These are phyloP conservation scores for Stevia rebaudiana DNA, from an alignment of 140 eudicot species.

Conservation along the genomic window DNA sequence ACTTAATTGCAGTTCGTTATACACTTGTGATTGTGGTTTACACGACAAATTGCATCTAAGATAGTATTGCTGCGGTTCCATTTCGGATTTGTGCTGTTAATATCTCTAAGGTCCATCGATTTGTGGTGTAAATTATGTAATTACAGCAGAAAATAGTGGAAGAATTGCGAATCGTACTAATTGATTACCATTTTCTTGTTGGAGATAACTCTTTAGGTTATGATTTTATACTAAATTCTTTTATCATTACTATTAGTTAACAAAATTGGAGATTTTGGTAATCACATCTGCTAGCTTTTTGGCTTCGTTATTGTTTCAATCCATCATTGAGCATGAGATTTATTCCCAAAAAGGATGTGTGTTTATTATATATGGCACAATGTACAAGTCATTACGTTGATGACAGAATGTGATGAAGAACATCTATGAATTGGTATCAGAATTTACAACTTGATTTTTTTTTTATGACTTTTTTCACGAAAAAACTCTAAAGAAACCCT, in stretches of 20 bases:
- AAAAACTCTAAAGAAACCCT: no score
- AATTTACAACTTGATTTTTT: no score
- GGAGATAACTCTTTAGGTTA: not conserved
- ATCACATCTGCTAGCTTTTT: not conserved
- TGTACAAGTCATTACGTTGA: not conserved
- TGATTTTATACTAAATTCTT: not conserved
- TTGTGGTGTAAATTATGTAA: not conserved
- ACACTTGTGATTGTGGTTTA: not conserved
- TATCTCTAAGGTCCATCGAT: not conserved
- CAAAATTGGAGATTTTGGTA: not conserved
- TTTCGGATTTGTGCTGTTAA: not conserved
- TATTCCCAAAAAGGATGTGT: not conserved
- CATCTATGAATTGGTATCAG: not conserved
- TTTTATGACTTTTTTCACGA: no score
- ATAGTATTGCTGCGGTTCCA: not conserved
- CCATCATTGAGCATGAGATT: not conserved
- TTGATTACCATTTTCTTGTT: not conserved
- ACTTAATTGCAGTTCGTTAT: constrained; percentile 6
- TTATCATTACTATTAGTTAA: not conserved
- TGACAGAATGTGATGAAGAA: not conserved
- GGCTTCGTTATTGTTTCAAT: not conserved
- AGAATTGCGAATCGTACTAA: constrained; percentile 1
- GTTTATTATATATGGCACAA: not conserved
- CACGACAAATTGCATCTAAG: constrained; percentile 2
- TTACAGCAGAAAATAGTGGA: not conserved